These are phyloP conservation scores for Trichophyton simii DNA, from an alignment of 2,329 filamentous ascomycete species.

Conservation along the genomic window DNA sequence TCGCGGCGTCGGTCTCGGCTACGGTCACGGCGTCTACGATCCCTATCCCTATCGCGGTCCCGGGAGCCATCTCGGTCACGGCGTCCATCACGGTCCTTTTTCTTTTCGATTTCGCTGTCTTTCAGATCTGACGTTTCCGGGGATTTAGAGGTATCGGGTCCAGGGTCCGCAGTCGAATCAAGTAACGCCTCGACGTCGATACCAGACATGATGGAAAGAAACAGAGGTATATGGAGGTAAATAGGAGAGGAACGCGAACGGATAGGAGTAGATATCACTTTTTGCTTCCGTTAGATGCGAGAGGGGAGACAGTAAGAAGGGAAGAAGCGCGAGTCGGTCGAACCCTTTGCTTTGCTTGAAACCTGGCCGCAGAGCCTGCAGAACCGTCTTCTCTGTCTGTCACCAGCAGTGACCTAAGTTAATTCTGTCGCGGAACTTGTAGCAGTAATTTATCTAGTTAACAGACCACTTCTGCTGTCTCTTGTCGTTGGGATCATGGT, in stretches of 20 bases:
- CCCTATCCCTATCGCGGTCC: conserved; percentile 43
- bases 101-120: conserved; percentile 47
- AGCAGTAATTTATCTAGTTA: background rate
- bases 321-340: conserved; percentile 19
- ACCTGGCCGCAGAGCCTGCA: background rate
- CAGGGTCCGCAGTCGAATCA: conserved; percentile 62
- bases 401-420: background rate
- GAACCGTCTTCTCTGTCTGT: background rate
- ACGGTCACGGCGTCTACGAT: conserved; percentile 44
- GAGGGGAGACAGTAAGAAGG: conserved; percentile 17
- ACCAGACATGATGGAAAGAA: conserved; percentile 46
- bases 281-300: conserved; percentile 23
- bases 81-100: conserved; percentile 39
- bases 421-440: no score
- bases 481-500: background rate
- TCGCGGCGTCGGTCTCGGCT: conserved; percentile 36
- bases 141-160: conserved; percentile 16
- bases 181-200: conserved; percentile 82
- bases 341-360: conserved; percentile 24
- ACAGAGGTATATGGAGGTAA: conserved; percentile 18
- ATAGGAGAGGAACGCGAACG: conserved; percentile 18
- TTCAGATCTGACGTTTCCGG: conserved; percentile 34
- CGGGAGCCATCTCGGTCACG: conserved; percentile 46
- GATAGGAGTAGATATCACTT: conserved; percentile 27
- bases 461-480: background rate